Base-by-base conservation (phyloP, 1,284 basidiomycete genomes). In the Porphyrellus sp. region DNA sequence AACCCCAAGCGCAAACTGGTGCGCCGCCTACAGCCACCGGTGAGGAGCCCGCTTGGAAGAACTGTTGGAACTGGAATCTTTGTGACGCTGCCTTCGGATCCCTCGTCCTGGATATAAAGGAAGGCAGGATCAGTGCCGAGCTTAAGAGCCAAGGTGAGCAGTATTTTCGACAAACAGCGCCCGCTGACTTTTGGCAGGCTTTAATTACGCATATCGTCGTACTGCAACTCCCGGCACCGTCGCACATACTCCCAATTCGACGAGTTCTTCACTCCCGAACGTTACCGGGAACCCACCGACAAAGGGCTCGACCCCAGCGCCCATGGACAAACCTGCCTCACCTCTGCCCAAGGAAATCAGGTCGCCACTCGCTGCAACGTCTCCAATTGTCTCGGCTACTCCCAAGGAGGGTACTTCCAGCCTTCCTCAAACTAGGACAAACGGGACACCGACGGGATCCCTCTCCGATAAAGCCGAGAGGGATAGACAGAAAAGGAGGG, bases 11-110 rank as follows among this genome's bases (percentile, higher is more conserved):
- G 5, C 76, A 79, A 46, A 75, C 77, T 15, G 82, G 81, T 37
- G 77, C 78, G 5, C 79, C 77, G 3, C 77, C 78, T 20, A 71
- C 77, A 5, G 76, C 78, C 23, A 74, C 77, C 8, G 76, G 78
- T 8, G 93, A 94, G 66, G 93, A 94, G 60, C 83, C 88, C 5
- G 83, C 90, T 1, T 98, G 94, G 96, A 98, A 93, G 74, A 98
- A 94, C 70, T 93, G 90, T 64, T 99, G 96, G 96, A 94, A 98
- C 71, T 98, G 94, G 94, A 94, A 96, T 64, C 73, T 97, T 37
- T 93, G 95, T 54, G 96, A 99, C 65, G 96, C 95, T 8, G 88
- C 91, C 1, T 96, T 90, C 59, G 97, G 96, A 2, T 85, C 83
- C 16, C 79, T 99, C 37, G 75, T 98, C 1, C 75, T 99, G 42